Evolutionary conservation across 768 basidiomycete genomes (phyloP).

Genomic region (Goffeauzyma gilvescens): DNA sequence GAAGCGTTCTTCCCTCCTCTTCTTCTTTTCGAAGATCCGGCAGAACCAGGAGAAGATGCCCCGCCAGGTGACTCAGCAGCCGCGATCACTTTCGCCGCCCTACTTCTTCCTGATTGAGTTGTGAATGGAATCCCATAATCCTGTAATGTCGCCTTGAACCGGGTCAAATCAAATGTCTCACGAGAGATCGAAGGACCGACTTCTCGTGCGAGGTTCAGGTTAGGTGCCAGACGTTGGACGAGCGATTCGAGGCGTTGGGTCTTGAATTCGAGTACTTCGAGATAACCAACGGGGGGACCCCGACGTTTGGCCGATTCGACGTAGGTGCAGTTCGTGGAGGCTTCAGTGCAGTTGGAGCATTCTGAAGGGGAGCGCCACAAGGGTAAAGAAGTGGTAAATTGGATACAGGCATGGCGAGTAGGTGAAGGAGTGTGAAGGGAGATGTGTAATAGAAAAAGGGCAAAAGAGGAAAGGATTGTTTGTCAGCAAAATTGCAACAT

Average conservation of each 20-base stretch:
- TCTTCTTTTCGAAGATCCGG: no score
- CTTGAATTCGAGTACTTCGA: constrained; percentile 30
- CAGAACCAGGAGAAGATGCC: no score
- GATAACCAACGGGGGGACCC: constrained; percentile 26
- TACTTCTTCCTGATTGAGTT: constrained; percentile 11
- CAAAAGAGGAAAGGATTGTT: no score
- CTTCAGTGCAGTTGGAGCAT: constrained; percentile 27
- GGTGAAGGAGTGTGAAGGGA: no score
- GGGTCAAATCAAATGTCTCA: constrained; percentile 25
- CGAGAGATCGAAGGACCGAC: constrained; percentile 27
- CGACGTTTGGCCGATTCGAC: constrained; percentile 29
- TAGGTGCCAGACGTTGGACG: constrained; percentile 18
- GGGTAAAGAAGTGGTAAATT: no score
- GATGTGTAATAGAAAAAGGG: no score
- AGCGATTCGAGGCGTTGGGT: constrained; percentile 26
- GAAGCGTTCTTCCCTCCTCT: no score
- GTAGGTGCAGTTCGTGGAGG: constrained; percentile 39
- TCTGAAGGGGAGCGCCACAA: no score
- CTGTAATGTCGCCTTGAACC: constrained; percentile 21
- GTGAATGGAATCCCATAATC: constrained; percentile 17
- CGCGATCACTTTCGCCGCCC: constrained; percentile 4
- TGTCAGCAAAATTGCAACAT: no score
- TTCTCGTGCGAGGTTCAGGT: constrained; percentile 21
- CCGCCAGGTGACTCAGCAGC: no score
- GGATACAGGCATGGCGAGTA: no score